These are phyloP conservation scores for Dichotomopilus funicola DNA, from an alignment of 2,329 filamentous ascomycete genomes.

Conservation along the genomic window DNA sequence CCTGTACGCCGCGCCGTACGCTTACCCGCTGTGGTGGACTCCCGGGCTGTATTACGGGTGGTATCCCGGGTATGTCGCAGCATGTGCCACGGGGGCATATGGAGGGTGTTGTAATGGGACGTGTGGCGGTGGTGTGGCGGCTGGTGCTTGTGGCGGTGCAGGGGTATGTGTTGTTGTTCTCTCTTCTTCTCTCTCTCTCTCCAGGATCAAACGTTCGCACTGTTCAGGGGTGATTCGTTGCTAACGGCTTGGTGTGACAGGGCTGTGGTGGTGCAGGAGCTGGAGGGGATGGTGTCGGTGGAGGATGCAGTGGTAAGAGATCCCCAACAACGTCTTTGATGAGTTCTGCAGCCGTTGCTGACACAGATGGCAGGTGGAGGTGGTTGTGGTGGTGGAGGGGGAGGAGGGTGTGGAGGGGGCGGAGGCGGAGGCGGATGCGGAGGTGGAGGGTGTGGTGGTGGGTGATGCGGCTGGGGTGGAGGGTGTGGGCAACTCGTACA, in stretches of 20 bases:
- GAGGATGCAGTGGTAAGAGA: constrained; percentile 1
- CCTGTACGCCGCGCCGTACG: constrained; percentile 42
- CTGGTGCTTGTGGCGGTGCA: constrained; percentile 40
- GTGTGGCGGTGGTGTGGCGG: constrained; percentile 40
- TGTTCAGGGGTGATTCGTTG: background rate
- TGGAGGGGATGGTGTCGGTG: constrained; percentile 2
- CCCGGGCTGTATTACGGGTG: constrained; percentile 42
- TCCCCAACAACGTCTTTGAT: no score
- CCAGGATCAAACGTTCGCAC: background rate
- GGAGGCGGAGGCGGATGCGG: constrained; percentile 2
- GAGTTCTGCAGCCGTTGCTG: background rate
- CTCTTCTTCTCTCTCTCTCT: background rate
- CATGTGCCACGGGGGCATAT: constrained; percentile 32
- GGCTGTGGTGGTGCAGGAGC: constrained; percentile 7
- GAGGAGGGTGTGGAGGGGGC: background rate
- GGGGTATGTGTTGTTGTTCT: constrained; percentile 18
- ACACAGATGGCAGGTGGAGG: background rate
- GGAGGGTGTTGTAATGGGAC: constrained; percentile 42
- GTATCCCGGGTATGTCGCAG: constrained; percentile 32
- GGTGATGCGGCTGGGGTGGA: background rate
- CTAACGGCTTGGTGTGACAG: background rate
- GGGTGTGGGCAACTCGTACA: no score
- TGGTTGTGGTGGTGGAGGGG: background rate
- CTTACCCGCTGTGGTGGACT: constrained; percentile 37
- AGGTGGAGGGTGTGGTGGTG: constrained; percentile 4